Conservation (phyloP, 2,329 filamentous ascomycete species). For the Xylariaceae sp. region DNA sequence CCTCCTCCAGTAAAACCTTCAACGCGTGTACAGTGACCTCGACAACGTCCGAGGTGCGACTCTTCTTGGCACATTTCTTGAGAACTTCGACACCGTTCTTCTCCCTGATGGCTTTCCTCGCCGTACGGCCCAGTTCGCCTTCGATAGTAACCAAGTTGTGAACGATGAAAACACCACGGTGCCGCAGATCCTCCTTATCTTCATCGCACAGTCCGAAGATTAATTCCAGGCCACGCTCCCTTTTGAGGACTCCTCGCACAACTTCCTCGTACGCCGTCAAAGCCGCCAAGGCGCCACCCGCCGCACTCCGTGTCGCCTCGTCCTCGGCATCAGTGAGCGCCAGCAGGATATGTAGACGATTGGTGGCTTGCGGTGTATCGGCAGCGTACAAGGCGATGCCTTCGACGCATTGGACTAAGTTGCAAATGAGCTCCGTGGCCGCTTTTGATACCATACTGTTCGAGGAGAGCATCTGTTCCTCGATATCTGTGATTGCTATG, state of each 20-base stretch:
- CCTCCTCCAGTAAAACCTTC: slow-evolving; percentile 56
- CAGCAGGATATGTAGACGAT: slow-evolving; percentile 75
- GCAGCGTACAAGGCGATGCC: slow-evolving; percentile 67
- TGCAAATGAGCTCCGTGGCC: slow-evolving; percentile 84
- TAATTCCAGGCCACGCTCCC: slow-evolving; percentile 68
- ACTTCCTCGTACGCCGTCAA: slow-evolving; percentile 73
- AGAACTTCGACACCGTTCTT: slow-evolving; percentile 62
- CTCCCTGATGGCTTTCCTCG: slow-evolving; percentile 54
- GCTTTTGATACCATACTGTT: slow-evolving; percentile 76
- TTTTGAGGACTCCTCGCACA: slow-evolving; percentile 63
- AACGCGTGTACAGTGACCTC: slow-evolving; percentile 66
- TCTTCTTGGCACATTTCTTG: slow-evolving; percentile 64
- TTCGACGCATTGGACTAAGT: slow-evolving; percentile 67
- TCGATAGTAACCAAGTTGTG: slow-evolving; percentile 66
- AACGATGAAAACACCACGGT: slow-evolving; percentile 70
- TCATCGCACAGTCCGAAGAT: slow-evolving; percentile 77
- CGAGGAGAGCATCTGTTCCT: slow-evolving; percentile 74
- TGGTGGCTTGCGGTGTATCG: slow-evolving; percentile 59
- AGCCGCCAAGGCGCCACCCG: slow-evolving; percentile 82
- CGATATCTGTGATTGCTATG: slow-evolving; percentile 66
- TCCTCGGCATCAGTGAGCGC: slow-evolving; percentile 87
- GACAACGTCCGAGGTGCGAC: slow-evolving; percentile 63
- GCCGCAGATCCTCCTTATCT: slow-evolving; percentile 60
- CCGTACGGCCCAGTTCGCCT: slow-evolving; percentile 58
- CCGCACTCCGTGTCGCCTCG: slow-evolving; percentile 69